Evolutionary conservation across 805 yeast genomes (phyloP).

Genomic region (Kluyveromyces lactis): DNA sequence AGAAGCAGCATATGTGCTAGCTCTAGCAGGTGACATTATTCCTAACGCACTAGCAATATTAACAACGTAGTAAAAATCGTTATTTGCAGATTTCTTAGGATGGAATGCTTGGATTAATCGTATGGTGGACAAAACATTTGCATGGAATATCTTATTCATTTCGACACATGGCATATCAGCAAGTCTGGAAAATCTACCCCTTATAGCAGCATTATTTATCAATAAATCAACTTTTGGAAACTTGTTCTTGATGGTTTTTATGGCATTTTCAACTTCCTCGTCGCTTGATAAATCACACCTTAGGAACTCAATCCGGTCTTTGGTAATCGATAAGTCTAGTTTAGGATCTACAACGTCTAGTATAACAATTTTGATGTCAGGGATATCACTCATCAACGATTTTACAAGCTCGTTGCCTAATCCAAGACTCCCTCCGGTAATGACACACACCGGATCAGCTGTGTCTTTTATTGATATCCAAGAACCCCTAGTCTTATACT

Average conservation of each 20-base stretch:
- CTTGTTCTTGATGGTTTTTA: conserved; percentile 33
- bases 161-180: conserved; percentile 43
- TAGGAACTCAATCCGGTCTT: conserved; percentile 35
- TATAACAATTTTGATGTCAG: conserved; percentile 21
- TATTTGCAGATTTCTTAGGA: conserved; percentile 42
- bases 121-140: conserved; percentile 61
- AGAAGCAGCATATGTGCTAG: conserved; percentile 75
- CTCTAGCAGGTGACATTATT: conserved; percentile 67
- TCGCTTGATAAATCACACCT: conserved; percentile 60
- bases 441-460: conserved; percentile 8
- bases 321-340: neutral
- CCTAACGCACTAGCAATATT: conserved; percentile 78
- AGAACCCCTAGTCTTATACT: conserved; percentile 4
- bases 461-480: conserved; percentile 2
- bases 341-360: conserved; percentile 13
- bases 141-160: conserved; percentile 47
- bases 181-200: conserved; percentile 43
- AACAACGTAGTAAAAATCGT: conserved; percentile 61
- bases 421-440: conserved; percentile 36
- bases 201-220: conserved; percentile 78
- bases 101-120: conserved; percentile 58
- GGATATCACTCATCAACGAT: conserved; percentile 13
- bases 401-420: conserved; percentile 26
- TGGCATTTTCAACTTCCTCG: conserved; percentile 32
- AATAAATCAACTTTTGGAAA: conserved; percentile 46